phyloP scores from a whole-genome alignment of 1,139 yeast species.

The Suhomyces ambrosiae region DNA sequence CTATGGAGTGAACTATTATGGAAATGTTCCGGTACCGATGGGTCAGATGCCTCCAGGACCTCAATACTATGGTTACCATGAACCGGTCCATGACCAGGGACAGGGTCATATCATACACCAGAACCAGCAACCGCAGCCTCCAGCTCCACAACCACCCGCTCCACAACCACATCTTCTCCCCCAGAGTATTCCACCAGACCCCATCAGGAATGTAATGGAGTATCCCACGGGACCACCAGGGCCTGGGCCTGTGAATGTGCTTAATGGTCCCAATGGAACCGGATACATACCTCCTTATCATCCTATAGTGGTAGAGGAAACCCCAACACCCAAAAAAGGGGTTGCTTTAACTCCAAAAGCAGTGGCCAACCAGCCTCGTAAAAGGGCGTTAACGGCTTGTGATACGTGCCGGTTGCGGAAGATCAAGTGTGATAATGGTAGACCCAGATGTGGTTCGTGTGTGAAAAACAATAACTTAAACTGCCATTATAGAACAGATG shows the following conservation, averaged over 20 bases:
- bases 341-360: background rate
- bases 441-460: slow-evolving; percentile 56
- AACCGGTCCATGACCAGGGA: background rate
- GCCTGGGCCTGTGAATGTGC: too few relatives aligned
- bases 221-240: too few relatives aligned
- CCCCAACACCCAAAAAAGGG: background rate
- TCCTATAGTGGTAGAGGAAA: slow-evolving; percentile 5
- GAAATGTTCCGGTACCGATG: slow-evolving; percentile 1
- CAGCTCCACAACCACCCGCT: too few relatives aligned
- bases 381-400: slow-evolving; percentile 50
- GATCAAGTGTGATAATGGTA: slow-evolving; percentile 52
- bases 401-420: slow-evolving; percentile 50
- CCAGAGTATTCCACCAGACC: too few relatives aligned
- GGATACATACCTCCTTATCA: background rate
- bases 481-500: slow-evolving; percentile 40
- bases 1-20: slow-evolving; percentile 10
- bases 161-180: background rate
- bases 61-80: slow-evolving; percentile 4
- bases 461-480: slow-evolving; percentile 32
- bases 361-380: slow-evolving; percentile 23
- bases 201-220: too few relatives aligned
- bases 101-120: slow-evolving; percentile 2
- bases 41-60: slow-evolving; percentile 1
- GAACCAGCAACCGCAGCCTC: slow-evolving; percentile 4
- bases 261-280: background rate